Evolutionary conservation across 129 eudicot genomes (phyloP).

Genomic region (Chrysanthemum lavandulifolium): DNA sequence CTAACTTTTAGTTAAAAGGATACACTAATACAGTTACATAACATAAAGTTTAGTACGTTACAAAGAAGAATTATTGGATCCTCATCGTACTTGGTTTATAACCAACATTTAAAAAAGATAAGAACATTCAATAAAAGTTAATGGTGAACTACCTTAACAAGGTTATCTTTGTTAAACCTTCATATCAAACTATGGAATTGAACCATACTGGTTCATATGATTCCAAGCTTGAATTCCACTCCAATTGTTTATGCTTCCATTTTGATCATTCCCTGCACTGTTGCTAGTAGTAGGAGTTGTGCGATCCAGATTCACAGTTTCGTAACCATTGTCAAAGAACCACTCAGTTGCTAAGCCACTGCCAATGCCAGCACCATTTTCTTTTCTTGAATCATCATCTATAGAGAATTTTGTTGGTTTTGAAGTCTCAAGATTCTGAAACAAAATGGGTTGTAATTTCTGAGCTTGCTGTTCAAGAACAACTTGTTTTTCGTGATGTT

Average conservation of each 20-base stretch:
- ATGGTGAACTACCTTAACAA: slow-evolving; percentile 18
- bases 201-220: slow-evolving; percentile 37
- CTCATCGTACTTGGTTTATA: slow-evolving; percentile 14
- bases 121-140: neutral
- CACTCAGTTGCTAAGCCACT: slow-evolving; percentile 52
- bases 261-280: slow-evolving; percentile 40
- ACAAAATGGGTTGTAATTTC: no score
- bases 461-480: no score
- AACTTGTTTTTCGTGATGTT: no score
- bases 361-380: slow-evolving; percentile 4
- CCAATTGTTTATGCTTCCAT: slow-evolving; percentile 45
- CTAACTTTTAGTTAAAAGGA: neutral
- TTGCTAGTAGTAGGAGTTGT: slow-evolving; percentile 28
- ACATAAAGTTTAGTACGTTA: slow-evolving; percentile 7
- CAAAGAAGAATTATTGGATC: slow-evolving; percentile 18
- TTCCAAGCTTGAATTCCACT: slow-evolving; percentile 59
- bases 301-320: slow-evolving; percentile 30
- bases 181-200: slow-evolving; percentile 38
- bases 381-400: slow-evolving; percentile 37
- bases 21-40: slow-evolving; percentile 12
- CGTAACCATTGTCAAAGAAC: slow-evolving; percentile 53
- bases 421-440: slow-evolving; percentile 24
- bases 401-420: slow-evolving; percentile 24
- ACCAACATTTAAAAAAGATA: slow-evolving; percentile 13
- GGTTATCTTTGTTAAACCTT: neutral